A percentile compares a stretch with the other conserved stretches of the same genome.
phyloP scores from a whole-genome alignment of 2,329 filamentous ascomycete species.

The Fusarium succisae region DNA sequence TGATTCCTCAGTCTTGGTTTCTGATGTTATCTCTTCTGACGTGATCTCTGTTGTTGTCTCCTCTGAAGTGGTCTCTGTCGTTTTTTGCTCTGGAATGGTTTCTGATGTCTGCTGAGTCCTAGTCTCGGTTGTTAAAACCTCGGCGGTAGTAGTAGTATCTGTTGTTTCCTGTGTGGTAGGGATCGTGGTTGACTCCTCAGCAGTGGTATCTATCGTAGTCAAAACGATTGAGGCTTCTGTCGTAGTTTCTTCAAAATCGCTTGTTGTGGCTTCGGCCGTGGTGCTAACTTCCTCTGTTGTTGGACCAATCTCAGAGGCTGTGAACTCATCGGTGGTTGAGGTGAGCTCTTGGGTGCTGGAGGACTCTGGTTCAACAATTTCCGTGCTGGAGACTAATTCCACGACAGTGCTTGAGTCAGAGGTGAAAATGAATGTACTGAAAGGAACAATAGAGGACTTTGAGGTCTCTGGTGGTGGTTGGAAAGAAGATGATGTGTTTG shows the following conservation, averaged over 20 bases:
- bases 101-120: background rate
- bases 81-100: background rate
- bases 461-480: background rate
- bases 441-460: background rate
- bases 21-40: background rate
- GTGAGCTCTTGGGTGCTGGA: background rate
- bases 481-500: background rate
- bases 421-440: background rate
- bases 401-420: background rate
- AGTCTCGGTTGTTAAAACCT: background rate
- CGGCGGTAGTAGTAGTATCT: background rate
- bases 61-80: background rate
- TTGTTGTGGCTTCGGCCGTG: background rate
- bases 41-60: background rate
- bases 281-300: background rate
- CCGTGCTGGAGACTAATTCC: background rate
- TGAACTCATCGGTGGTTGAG: background rate
- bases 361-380: background rate
- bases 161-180: background rate
- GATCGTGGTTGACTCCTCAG: background rate
- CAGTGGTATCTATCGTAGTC: background rate
- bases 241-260: background rate
- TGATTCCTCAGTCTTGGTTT: background rate
- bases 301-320: background rate
- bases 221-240: background rate